phyloP scores from a whole-genome alignment of 2,329 filamentous ascomycete species.

The Lachnellula arida region DNA sequence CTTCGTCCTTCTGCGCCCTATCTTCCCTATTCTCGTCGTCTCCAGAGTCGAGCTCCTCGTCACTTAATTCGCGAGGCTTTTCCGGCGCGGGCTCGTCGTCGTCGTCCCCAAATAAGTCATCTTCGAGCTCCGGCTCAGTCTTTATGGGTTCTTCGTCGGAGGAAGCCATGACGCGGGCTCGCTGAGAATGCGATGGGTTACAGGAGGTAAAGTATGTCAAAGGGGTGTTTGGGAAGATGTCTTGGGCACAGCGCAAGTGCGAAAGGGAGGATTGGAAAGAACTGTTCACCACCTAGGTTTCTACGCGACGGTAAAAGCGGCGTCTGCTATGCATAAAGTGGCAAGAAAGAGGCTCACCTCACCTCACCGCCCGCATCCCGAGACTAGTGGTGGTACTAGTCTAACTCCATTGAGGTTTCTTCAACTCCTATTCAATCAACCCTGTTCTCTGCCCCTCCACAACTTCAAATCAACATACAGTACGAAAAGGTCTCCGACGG shows the following conservation, averaged over 20 bases:
- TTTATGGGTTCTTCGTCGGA: slow-evolving; percentile 29
- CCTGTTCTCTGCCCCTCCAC: neutral
- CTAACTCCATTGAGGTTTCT: neutral
- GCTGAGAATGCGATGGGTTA: neutral
- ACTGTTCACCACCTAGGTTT: neutral
- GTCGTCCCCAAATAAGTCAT: slow-evolving; percentile 60
- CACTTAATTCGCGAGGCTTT: slow-evolving; percentile 42
- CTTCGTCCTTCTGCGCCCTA: slow-evolving; percentile 39
- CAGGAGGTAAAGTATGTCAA: neutral
- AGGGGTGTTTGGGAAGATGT: neutral
- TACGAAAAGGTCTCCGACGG: neutral
- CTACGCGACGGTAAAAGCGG: neutral
- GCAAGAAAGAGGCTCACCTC: neutral
- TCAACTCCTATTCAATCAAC: neutral
- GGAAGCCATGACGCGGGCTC: slow-evolving; percentile 17
- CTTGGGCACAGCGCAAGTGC: neutral
- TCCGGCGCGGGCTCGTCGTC: slow-evolving; percentile 29
- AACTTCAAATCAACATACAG: neutral
- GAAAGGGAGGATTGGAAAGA: neutral
- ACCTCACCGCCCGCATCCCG: too few species aligned
- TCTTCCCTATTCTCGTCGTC: slow-evolving; percentile 61
- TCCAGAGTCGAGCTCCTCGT: slow-evolving; percentile 59
- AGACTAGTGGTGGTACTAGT: too few species aligned
- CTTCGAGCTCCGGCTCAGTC: slow-evolving; percentile 44
- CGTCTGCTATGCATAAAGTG: neutral